phyloP scores from a whole-genome alignment of 106 monocot genomes.

The Dioscorea zingiberensis region DNA sequence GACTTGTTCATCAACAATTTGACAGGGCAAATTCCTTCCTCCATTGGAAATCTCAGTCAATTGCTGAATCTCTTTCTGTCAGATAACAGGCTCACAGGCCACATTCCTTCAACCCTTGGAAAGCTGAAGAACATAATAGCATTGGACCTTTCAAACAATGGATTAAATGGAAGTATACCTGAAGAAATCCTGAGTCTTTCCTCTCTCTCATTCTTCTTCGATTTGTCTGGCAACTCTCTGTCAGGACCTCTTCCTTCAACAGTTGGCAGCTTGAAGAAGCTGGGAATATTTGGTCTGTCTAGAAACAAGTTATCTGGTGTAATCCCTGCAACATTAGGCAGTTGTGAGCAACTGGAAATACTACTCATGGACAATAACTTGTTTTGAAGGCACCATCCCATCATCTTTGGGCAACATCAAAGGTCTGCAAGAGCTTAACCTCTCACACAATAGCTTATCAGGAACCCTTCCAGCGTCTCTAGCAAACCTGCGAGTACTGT shows the following conservation, averaged over 20 bases:
- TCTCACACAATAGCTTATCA: constrained; percentile 1
- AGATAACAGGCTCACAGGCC: not conserved
- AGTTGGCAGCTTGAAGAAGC: not conserved
- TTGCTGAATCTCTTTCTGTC: not conserved
- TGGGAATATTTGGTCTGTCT: not conserved
- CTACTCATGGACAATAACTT: not conserved
- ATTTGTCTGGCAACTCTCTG: not conserved
- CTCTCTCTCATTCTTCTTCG: not conserved
- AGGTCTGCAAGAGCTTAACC: not conserved
- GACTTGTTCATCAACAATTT: not conserved
- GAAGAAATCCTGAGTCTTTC: not conserved
- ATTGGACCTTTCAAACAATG: not conserved
- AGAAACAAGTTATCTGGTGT: not conserved
- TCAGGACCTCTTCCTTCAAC: not conserved
- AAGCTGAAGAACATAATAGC: not conserved
- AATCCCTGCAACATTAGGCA: not conserved
- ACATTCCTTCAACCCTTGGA: constrained; percentile 3
- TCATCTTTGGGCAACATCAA: not conserved
- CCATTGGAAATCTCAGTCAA: not conserved
- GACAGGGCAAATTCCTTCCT: not conserved
- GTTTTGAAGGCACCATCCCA: not conserved
- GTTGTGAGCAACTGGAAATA: not conserved
- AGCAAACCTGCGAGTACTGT: not conserved
- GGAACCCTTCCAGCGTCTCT: not conserved
- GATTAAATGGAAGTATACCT: not conserved